Evolutionary conservation across 768 basidiomycete genomes (phyloP).

Genomic region (Russula vinacea): DNA sequence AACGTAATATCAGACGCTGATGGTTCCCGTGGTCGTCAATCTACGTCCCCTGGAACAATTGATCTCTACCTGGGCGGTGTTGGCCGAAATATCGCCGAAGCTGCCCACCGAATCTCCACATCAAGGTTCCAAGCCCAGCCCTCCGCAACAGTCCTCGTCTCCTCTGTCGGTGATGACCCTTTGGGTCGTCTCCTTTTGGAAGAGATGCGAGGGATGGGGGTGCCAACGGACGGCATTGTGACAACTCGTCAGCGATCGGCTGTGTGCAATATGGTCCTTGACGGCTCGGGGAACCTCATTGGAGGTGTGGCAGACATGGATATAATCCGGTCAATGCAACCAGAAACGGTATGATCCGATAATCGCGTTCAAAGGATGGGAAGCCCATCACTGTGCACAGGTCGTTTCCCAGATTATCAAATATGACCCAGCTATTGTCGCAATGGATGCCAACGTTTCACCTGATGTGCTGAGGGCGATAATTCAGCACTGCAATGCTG

Average conservation of each 20-base stretch:
- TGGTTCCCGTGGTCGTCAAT: slow-evolving; percentile 46
- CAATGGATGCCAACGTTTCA: slow-evolving; percentile 74
- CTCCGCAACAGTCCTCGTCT: slow-evolving; percentile 56
- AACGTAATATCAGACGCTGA: slow-evolving; percentile 33
- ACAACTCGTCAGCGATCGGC: slow-evolving; percentile 52
- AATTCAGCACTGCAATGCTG: slow-evolving; percentile 48
- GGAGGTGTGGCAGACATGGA: slow-evolving; percentile 94
- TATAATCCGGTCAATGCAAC: slow-evolving; percentile 51
- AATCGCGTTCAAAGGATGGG: neutral
- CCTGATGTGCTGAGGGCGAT: slow-evolving; percentile 50
- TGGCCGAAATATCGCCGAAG: slow-evolving; percentile 92
- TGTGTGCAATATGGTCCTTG: slow-evolving; percentile 84
- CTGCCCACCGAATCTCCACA: slow-evolving; percentile 63
- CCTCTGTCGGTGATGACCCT: slow-evolving; percentile 72
- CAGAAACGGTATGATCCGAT: slow-evolving; percentile 42
- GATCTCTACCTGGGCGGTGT: slow-evolving; percentile 81
- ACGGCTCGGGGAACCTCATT: slow-evolving; percentile 63
- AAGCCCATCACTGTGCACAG: slow-evolving; percentile 38
- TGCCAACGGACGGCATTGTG: slow-evolving; percentile 81
- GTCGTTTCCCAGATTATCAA: slow-evolving; percentile 48
- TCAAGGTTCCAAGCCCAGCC: slow-evolving; percentile 33
- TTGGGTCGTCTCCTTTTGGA: slow-evolving; percentile 66
- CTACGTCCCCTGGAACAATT: slow-evolving; percentile 79
- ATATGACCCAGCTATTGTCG: slow-evolving; percentile 56
- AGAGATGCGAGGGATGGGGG: slow-evolving; percentile 59